Evolutionary conservation across 2,329 filamentous ascomycete species (phyloP).

Genomic region (Penicillium sp.): DNA sequence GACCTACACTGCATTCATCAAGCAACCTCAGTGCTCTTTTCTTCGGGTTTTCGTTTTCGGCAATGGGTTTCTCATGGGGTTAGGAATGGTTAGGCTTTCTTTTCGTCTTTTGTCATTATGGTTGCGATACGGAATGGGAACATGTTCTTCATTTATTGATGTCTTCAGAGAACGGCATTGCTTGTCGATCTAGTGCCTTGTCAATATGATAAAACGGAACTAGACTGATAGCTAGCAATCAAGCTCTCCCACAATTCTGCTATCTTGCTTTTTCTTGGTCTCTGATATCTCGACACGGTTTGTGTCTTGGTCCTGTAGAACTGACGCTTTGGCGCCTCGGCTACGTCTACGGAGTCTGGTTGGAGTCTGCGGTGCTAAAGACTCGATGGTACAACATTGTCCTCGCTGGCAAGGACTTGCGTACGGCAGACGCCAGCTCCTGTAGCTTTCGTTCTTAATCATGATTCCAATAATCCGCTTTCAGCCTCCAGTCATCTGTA

Average conservation of each 20-base stretch:
- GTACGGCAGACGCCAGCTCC: too few relatives aligned
- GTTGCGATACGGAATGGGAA: constrained; percentile 10
- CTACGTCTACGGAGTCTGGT: too few relatives aligned
- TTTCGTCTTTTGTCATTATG: constrained; percentile 12
- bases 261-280: too few relatives aligned
- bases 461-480: too few relatives aligned
- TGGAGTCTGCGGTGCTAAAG: too few relatives aligned
- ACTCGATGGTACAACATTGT: too few relatives aligned
- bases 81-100: constrained; percentile 11
- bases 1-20: not conserved
- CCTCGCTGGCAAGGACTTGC: too few relatives aligned
- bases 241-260: not conserved
- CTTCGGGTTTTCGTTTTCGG: constrained; percentile 12
- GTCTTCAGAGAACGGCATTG: constrained; percentile 4
- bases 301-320: too few relatives aligned
- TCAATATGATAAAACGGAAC: not conserved
- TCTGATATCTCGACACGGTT: not conserved
- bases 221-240: constrained; percentile 7
- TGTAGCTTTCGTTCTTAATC: too few relatives aligned
- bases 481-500: too few relatives aligned
- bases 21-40: not conserved
- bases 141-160: constrained; percentile 4
- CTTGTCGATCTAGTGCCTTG: not conserved
- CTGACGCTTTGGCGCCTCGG: too few relatives aligned
- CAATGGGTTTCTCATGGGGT: constrained; percentile 22